phyloP scores from a whole-genome alignment of 176 grass and related monocot species.

The Rhynchospora pubera region DNA sequence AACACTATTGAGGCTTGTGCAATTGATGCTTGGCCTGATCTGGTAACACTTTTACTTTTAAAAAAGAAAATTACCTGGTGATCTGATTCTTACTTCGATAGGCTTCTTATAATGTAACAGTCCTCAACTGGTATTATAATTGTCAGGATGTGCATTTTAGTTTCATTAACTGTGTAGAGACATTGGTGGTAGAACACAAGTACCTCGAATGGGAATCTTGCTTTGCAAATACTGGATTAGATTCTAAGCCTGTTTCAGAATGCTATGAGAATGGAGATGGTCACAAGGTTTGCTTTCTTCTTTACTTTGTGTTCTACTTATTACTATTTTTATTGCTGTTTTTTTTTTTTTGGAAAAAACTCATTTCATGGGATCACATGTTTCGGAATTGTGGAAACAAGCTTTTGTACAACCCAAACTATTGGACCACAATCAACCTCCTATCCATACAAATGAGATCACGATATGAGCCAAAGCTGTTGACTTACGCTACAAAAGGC shows the following conservation, averaged over 20 bases:
- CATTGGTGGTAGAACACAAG: conserved; percentile 39
- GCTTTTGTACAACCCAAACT: neutral
- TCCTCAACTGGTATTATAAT: neutral
- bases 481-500: neutral
- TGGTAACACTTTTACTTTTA: conserved; percentile 38
- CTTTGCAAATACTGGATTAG: conserved; percentile 47
- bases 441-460: no score
- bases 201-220: conserved; percentile 58
- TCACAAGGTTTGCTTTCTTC: conserved; percentile 31
- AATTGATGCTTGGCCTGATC: conserved; percentile 73
- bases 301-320: neutral
- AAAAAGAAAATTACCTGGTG: neutral
- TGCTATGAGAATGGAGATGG: conserved; percentile 51
- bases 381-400: no score
- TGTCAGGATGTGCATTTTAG: conserved; percentile 63
- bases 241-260: conserved; percentile 48
- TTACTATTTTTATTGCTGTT: neutral
- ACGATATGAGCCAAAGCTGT: no score
- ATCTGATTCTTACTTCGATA: conserved; percentile 2
- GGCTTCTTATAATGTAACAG: neutral
- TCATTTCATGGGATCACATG: neutral
- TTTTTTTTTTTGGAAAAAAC: neutral
- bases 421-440: neutral
- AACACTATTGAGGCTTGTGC: conserved; percentile 86
- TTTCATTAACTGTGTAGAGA: conserved; percentile 82